A percentile compares a stretch with the other conserved stretches of the same genome.
Evolutionary conservation across 2,329 filamentous ascomycete species (phyloP).

Genomic region (Epichloe typhina): DNA sequence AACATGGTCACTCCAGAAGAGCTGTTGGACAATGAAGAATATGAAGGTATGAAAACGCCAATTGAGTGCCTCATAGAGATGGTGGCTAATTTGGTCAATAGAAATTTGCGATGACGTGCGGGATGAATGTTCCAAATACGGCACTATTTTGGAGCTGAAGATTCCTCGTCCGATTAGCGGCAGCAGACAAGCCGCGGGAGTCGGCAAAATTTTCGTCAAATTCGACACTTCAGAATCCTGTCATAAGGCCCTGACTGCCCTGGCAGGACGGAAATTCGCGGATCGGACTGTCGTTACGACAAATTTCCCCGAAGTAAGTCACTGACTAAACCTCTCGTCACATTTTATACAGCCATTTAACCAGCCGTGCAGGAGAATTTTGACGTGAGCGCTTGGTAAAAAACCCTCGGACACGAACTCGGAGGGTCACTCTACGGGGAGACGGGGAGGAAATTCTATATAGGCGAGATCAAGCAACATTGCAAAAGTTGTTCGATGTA

Average conservation of each 20-base stretch:
- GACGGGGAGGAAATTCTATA: conserved; percentile 4
- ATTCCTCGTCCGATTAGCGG: conserved; percentile 78
- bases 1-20: conserved; percentile 99
- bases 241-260: conserved; percentile 71
- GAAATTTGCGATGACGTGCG: conserved; percentile 93
- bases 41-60: conserved; percentile 54
- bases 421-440: background rate
- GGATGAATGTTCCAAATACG: conserved; percentile 89
- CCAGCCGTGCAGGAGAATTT: conserved; percentile 65
- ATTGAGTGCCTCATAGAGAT: background rate
- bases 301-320: conserved; percentile 77
- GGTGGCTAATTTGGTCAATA: conserved; percentile 23
- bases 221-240: conserved; percentile 69
- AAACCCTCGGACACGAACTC: conserved; percentile 16
- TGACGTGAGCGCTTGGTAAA: conserved; percentile 77
- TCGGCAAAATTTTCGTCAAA: conserved; percentile 97
- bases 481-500: background rate
- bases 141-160: conserved; percentile 76
- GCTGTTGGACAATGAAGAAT: conserved; percentile 85
- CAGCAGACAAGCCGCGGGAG: conserved; percentile 70
- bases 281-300: conserved; percentile 94
- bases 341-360: conserved; percentile 16
- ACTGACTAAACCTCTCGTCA: background rate
- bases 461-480: conserved; percentile 1
- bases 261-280: conserved; percentile 91